Percentiles rank a stretch among this genome's conserved stretches.
Evolutionary conservation across 2,329 filamentous ascomycete genomes (phyloP).

Genomic region (Trichoderma simmonsii): DNA sequence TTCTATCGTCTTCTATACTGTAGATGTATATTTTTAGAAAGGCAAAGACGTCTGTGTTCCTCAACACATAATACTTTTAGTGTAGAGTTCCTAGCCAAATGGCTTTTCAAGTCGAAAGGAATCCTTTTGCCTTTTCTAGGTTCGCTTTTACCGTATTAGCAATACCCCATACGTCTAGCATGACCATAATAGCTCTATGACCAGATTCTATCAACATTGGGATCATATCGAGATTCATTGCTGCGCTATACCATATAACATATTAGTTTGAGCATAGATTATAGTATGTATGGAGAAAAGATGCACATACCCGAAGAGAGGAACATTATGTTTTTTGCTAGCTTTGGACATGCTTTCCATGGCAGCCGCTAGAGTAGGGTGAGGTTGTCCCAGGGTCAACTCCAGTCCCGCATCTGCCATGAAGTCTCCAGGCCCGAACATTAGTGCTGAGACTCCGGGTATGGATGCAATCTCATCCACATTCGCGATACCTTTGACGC

Average conservation of each 20-base stretch:
- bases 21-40: background rate
- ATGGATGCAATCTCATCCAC: conserved; percentile 8
- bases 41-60: background rate
- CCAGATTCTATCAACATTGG: conserved; percentile 2
- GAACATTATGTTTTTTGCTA: background rate
- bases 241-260: background rate
- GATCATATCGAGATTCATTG: background rate
- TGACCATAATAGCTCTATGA: background rate
- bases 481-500: conserved; percentile 1
- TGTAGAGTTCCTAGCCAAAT: background rate
- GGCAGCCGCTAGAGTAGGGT: background rate
- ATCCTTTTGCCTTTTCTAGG: background rate
- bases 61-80: background rate
- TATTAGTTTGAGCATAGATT: background rate
- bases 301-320: background rate
- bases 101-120: background rate
- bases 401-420: background rate
- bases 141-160: background rate
- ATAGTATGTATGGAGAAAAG: background rate
- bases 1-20: background rate
- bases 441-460: background rate
- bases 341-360: conserved; percentile 6
- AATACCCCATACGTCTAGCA: conserved; percentile 12
- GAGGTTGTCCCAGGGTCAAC: background rate
- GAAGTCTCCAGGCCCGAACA: conserved; percentile 15